Conservation (phyloP, 768 basidiomycete species). For the Lentinula raphanica region DNA sequence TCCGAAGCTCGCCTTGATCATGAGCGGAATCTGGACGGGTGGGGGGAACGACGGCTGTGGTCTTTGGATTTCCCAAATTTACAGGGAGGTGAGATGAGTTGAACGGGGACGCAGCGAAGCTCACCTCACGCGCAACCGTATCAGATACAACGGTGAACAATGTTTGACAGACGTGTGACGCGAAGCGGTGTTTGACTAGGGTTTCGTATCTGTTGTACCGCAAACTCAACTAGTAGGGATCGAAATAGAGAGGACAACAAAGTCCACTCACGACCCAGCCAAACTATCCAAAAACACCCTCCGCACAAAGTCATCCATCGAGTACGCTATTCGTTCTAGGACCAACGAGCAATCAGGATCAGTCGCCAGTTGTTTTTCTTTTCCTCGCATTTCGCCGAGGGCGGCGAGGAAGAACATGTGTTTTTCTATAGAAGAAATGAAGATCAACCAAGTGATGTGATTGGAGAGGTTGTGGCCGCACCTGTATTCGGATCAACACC, state of each 20-base stretch:
- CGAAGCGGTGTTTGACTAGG: slow-evolving; percentile 78
- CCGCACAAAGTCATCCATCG: slow-evolving; percentile 95
- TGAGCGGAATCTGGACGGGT: slow-evolving; percentile 38
- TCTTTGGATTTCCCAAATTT: too few species aligned
- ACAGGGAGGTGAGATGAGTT: neutral
- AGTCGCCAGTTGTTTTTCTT: slow-evolving; percentile 86
- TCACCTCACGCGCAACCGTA: slow-evolving; percentile 67
- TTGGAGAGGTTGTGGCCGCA: slow-evolving; percentile 24
- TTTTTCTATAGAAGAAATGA: slow-evolving; percentile 42
- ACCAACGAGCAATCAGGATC: slow-evolving; percentile 92
- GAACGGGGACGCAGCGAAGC: slow-evolving; percentile 6
- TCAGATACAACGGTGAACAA: slow-evolving; percentile 62
- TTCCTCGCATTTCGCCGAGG: slow-evolving; percentile 75
- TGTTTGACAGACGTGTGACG: slow-evolving; percentile 94
- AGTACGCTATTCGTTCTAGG: slow-evolving; percentile 83
- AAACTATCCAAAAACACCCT: slow-evolving; percentile 86
- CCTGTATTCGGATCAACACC: slow-evolving; percentile 71
- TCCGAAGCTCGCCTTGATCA: slow-evolving; percentile 69
- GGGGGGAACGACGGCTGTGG: too few species aligned
- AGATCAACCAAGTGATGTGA: neutral
- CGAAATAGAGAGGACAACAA: too few species aligned
- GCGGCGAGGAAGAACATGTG: slow-evolving; percentile 79
- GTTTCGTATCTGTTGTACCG: slow-evolving; percentile 48
- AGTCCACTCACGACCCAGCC: slow-evolving; percentile 77
- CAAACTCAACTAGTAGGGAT: too few species aligned